These are phyloP conservation scores for Syzygium oleosum DNA, from an alignment of 345 rosid species.

Conservation along the genomic window DNA sequence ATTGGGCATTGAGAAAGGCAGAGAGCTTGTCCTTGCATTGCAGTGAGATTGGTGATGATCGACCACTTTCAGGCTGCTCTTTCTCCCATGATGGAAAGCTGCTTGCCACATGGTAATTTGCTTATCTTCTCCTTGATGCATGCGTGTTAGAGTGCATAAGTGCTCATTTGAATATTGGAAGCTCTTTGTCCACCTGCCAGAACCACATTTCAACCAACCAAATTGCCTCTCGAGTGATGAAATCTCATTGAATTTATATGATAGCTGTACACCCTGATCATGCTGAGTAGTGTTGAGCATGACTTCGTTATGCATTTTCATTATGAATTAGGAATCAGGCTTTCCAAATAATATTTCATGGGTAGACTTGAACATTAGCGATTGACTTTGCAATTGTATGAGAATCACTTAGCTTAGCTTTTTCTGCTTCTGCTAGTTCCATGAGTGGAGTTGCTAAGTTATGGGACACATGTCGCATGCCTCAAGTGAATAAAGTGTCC, in stretches of 20 bases:
- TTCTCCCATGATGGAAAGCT: conserved; percentile 71
- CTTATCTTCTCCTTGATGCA: neutral
- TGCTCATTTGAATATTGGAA: neutral
- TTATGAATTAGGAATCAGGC: neutral
- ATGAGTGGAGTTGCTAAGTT: conserved; percentile 80
- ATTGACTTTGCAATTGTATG: neutral
- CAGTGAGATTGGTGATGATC: conserved; percentile 83
- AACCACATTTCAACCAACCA: neutral
- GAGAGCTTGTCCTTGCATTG: conserved; percentile 63
- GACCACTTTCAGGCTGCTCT: conserved; percentile 91
- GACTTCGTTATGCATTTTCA: neutral
- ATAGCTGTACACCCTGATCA: neutral
- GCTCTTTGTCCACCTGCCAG: neutral
- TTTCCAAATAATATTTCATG: neutral
- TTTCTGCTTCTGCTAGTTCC: conserved; percentile 29
- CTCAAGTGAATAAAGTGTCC: conserved; percentile 45
- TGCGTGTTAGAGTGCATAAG: neutral
- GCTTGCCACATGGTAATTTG: conserved; percentile 77
- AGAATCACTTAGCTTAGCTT: neutral
- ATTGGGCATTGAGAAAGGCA: conserved; percentile 64
- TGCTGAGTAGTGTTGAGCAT: neutral
- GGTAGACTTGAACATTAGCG: neutral
- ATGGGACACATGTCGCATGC: conserved; percentile 90
- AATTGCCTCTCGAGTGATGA: neutral
- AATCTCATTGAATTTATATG: neutral